Evolutionary conservation across 345 rosid species (phyloP), one percentile per base, ranked within the genome.

Genomic region (Xanthoceras sorbifolium): DNA sequence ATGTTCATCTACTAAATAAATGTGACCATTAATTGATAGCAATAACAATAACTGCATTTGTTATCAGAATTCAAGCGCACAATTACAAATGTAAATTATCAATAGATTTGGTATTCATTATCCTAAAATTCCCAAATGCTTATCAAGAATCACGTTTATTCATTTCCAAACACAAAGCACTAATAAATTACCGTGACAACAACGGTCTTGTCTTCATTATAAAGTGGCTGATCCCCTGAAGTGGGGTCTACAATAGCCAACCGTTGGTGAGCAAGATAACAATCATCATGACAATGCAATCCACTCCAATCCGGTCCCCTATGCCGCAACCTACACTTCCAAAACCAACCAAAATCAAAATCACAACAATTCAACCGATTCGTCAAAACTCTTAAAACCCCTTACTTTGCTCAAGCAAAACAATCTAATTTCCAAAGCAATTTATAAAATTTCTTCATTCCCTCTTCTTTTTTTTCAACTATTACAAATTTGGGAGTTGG

Each of bases 271-370:
- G 97, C 86, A 64, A 92, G 89, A 78, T 88, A 92, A 78, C 93
- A 90, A 74, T 87, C 87, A 25, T 74, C 91, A 73, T 82, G 81
- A 79, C 90, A 90, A 81, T 89, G 90, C 70, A 92, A 71, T 0
- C 97, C 97, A 28, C 97, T 90, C 97, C 97, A 92, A 26, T 92
- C 97, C 42, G 97, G 97, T 71, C 94, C 97, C 85, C 97, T 82
- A 76, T 92, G 97, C 46, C 84, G 84, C 90, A 92, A 76, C 67
- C 97, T 90, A 25, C 78, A 78, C 44, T 80, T 40, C 46, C 77
- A 65, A 15, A 72, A 46, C 52, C 31, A 23, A 34, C 48, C 32
- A 32, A 50, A 50, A 48, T 74, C 3, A 23, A 23, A 66, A 62
- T 29, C 26, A 70, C 60, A 12, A 46, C 22, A 26, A n/a, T 5